Evolutionary conservation across 78 protist genomes (phyloP).

Genomic region (Planoprotostelium fungivorum): DNA sequence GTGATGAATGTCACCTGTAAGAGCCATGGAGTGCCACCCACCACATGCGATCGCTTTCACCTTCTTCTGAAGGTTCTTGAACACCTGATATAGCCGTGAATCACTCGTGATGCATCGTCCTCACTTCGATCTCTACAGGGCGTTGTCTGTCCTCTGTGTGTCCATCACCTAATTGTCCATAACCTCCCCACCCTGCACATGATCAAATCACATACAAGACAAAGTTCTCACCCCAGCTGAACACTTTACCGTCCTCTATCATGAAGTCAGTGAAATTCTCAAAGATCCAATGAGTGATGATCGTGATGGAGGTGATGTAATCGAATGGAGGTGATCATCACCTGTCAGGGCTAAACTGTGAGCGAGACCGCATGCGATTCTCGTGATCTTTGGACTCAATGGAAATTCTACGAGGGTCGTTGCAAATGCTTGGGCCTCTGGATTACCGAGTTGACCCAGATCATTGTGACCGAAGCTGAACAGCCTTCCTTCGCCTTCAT

Average conservation of each 20-base stretch:
- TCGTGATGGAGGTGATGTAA: no score
- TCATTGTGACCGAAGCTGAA: not conserved
- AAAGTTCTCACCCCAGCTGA: not conserved
- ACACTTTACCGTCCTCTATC: not conserved
- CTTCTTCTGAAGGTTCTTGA: not conserved
- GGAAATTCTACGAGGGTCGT: not conserved
- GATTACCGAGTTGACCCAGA: not conserved
- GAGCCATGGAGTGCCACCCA: not conserved
- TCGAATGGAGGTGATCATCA: no score
- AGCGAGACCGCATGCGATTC: not conserved
- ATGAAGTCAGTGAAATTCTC: not conserved
- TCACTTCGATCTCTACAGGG: not conserved
- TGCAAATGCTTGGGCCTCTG: not conserved
- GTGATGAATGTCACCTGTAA: not conserved
- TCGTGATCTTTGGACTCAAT: not conserved
- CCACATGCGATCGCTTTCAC: not conserved
- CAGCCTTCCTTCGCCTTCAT: not conserved
- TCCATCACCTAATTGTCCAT: not conserved
- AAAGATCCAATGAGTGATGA: not conserved
- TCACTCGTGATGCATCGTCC: no score
- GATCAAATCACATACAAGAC: not conserved
- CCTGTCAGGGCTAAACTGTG: not conserved
- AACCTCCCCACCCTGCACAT: not conserved
- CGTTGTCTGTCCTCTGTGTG: not conserved
- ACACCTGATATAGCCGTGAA: no score